These are phyloP conservation scores for Plasmopara viticola DNA, from an alignment of 352 stramenopile genomes.

Conservation along the genomic window DNA sequence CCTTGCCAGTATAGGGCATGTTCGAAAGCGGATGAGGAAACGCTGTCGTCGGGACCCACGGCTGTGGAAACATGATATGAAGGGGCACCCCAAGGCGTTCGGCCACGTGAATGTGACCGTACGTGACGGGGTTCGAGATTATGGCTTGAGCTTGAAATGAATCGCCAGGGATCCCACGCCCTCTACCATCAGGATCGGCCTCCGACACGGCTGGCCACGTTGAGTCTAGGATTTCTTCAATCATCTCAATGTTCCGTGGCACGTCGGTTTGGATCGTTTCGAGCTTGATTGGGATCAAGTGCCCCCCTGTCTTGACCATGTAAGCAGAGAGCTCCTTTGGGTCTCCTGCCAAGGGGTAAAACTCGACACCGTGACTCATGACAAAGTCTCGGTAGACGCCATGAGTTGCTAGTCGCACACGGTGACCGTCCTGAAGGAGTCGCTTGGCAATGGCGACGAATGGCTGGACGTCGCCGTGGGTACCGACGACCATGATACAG, in stretches of 20 bases:
- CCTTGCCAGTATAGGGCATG: slow-evolving; percentile 64
- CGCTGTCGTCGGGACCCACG: slow-evolving; percentile 80
- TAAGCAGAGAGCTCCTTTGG: slow-evolving; percentile 80
- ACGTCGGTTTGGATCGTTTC: slow-evolving; percentile 62
- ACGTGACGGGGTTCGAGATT: slow-evolving; percentile 92
- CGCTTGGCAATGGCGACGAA: slow-evolving; percentile 83
- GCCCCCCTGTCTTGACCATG: slow-evolving; percentile 88
- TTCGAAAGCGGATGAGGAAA: slow-evolving; percentile 89
- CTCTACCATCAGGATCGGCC: slow-evolving; percentile 67
- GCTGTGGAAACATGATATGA: slow-evolving; percentile 93
- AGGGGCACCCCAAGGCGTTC: slow-evolving; percentile 88
- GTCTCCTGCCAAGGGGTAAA: slow-evolving; percentile 71
- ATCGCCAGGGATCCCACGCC: slow-evolving; percentile 29
- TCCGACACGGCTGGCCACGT: slow-evolving; percentile 86
- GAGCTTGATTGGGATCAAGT: slow-evolving; percentile 62
- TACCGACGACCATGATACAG: slow-evolving; percentile 90
- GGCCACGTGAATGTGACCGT: slow-evolving; percentile 90
- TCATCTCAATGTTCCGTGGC: slow-evolving; percentile 84
- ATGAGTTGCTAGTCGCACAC: slow-evolving; percentile 89
- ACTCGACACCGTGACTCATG: slow-evolving; percentile 60
- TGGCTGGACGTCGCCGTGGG: slow-evolving; percentile 79
- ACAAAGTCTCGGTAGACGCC: slow-evolving; percentile 84
- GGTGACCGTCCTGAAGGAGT: slow-evolving; percentile 80
- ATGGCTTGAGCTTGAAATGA: slow-evolving; percentile 88
- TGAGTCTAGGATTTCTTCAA: slow-evolving; percentile 82